These are phyloP conservation scores for Graphilbum ipis-grandicollis DNA, from an alignment of 2,329 filamentous ascomycete species.

Conservation along the genomic window DNA sequence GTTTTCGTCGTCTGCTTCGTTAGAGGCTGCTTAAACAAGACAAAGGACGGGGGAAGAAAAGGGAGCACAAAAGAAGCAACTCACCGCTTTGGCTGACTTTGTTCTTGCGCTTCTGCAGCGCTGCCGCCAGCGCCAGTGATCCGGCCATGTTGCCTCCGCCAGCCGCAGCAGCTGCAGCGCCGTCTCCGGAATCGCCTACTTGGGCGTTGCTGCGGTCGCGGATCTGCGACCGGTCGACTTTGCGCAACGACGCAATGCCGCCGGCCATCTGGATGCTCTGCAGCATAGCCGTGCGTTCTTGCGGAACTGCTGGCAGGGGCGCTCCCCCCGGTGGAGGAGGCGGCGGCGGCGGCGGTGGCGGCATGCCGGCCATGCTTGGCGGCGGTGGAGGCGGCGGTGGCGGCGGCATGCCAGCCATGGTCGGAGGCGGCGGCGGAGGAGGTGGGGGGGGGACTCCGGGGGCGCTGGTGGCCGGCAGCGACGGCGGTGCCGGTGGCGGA, in stretches of 20 bases:
- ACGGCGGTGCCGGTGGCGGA: conserved; percentile 25
- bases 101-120: conserved; percentile 68
- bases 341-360: conserved; percentile 33
- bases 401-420: conserved; percentile 16
- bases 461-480: conserved; percentile 16
- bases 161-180: conserved; percentile 32
- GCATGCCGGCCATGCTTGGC: conserved; percentile 16
- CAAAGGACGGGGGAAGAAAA: neutral
- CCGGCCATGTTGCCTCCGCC: conserved; percentile 47
- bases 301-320: conserved; percentile 26
- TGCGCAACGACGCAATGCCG: conserved; percentile 52
- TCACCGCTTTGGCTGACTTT: conserved; percentile 92
- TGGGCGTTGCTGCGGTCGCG: conserved; percentile 51
- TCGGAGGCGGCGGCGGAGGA: conserved; percentile 26
- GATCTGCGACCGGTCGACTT: conserved; percentile 55
- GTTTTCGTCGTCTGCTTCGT: conserved; percentile 1
- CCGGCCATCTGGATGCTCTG: conserved; percentile 57
- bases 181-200: conserved; percentile 21
- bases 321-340: conserved; percentile 22
- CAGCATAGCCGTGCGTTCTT: conserved; percentile 41
- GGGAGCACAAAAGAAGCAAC: conserved; percentile 19
- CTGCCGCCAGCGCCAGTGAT: conserved; percentile 67
- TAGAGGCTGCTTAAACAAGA: neutral
- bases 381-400: conserved; percentile 19
- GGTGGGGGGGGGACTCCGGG: conserved; percentile 23